Evolutionary conservation across 768 basidiomycete genomes (phyloP).

Genomic region (Boletus subcaerulescens): DNA sequence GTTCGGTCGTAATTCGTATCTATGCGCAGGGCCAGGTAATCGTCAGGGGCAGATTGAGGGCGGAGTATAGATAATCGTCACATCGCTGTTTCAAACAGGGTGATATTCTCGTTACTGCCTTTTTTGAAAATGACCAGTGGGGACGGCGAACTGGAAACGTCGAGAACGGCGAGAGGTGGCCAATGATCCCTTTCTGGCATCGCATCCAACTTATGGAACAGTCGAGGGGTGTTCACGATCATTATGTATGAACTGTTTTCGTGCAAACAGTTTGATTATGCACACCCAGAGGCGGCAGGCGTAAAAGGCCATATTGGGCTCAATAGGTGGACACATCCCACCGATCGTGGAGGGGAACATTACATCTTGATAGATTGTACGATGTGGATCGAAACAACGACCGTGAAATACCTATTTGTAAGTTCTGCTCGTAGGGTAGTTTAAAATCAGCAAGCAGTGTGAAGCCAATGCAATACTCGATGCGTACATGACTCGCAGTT

Average conservation of each 20-base stretch:
- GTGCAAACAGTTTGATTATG: not conserved
- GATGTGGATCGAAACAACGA: conserved; percentile 1
- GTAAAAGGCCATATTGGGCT: conserved; percentile 6
- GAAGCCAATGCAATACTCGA: not conserved
- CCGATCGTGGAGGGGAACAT: conserved; percentile 5
- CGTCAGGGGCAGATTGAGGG: not conserved
- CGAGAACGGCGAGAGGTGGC: not conserved
- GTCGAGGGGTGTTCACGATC: conserved; percentile 4
- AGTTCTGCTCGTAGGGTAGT: conserved; percentile 12
- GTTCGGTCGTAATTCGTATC: too few relatives aligned
- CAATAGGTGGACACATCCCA: conserved; percentile 6
- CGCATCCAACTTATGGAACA: not conserved
- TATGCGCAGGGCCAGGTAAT: not conserved
- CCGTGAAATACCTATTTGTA: conserved; percentile 6
- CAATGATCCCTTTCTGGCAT: not conserved
- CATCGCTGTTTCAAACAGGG: too few relatives aligned
- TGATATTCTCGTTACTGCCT: too few relatives aligned
- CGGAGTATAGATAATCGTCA: not conserved
- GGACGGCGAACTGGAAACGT: not conserved
- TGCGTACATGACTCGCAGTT: conserved; percentile 19
- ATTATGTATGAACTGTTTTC: conserved; percentile 2
- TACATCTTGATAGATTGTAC: conserved; percentile 15
- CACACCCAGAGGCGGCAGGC: conserved; percentile 3
- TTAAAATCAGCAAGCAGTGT: conserved; percentile 1
- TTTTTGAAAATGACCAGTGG: not conserved